Percentiles rank a stretch among this genome's conserved stretches.
These are phyloP conservation scores for Colletotrichum sp. DNA, from an alignment of 2,329 filamentous ascomycete genomes.

Conservation along the genomic window DNA sequence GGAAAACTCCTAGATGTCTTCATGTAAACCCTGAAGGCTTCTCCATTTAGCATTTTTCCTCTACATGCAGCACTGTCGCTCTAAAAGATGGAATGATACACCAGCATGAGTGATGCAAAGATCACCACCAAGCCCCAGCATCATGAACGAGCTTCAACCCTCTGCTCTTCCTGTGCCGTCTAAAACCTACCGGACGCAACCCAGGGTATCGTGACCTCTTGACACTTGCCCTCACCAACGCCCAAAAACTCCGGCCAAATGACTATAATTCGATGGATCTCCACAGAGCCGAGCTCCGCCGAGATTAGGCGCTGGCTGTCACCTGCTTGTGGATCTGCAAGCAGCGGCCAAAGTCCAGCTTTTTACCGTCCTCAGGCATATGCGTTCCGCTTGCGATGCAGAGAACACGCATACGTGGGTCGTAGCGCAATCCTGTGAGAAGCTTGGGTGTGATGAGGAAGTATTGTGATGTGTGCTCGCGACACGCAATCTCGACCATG, in stretches of 20 bases:
- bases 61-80: background rate
- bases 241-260: background rate
- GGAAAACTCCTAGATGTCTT: background rate
- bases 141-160: background rate
- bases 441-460: constrained; percentile 98
- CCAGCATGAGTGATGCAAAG: background rate
- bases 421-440: constrained; percentile 83
- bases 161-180: background rate
- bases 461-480: constrained; percentile 81
- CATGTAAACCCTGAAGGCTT: background rate
- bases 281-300: background rate
- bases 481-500: constrained; percentile 97
- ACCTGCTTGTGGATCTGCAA: constrained; percentile 47
- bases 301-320: constrained; percentile 34
- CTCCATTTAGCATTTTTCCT: background rate
- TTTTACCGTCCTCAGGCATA: constrained; percentile 60
- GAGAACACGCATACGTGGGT: constrained; percentile 88
- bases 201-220: background rate
- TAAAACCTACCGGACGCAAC: background rate
- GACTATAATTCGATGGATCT: background rate
- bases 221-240: background rate
- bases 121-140: background rate
- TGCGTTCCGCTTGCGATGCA: constrained; percentile 91
- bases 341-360: constrained; percentile 54
- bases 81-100: background rate